Evolutionary conservation across 176 grass and related monocot species (phyloP).

Genomic region (Coix lacrymajobi): DNA sequence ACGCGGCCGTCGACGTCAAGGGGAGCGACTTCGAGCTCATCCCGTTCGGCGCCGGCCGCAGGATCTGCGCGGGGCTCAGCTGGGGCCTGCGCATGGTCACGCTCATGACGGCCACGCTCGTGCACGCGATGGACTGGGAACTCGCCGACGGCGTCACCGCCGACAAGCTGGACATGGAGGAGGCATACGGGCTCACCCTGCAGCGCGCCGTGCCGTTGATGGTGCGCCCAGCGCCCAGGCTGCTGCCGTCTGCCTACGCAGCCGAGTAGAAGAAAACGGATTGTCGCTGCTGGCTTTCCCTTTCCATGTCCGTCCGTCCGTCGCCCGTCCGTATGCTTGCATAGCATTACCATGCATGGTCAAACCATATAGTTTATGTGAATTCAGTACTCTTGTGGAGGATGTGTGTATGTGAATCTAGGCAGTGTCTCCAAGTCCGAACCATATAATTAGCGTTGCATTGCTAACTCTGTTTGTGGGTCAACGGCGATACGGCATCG

Average conservation of each 20-base stretch:
- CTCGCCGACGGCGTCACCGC: not conserved
- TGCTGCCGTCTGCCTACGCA: not conserved
- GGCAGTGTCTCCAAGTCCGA: no score
- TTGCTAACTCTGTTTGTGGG: no score
- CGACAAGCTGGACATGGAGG: slow-evolving; percentile 3
- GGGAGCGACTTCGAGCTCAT: slow-evolving; percentile 65
- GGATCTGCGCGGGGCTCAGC: slow-evolving; percentile 54
- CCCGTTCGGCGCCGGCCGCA: slow-evolving; percentile 69
- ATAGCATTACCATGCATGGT: no score
- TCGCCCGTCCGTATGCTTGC: no score
- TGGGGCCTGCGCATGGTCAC: slow-evolving; percentile 1
- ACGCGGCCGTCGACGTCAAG: not conserved
- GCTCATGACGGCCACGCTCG: not conserved
- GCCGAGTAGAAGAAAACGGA: not conserved
- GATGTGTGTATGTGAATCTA: no score
- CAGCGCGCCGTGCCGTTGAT: slow-evolving; percentile 3
- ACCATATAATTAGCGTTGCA: no score
- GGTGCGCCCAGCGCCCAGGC: not conserved
- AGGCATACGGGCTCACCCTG: not conserved
- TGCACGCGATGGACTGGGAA: not conserved
- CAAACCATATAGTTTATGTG: no score
- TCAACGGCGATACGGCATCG: no score
- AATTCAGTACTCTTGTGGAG: no score
- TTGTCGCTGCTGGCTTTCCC: not conserved
- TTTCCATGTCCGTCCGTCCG: not conserved